Base-by-base conservation (phyloP, 345 rosid genomes). In the Gossypium raimondii region DNA sequence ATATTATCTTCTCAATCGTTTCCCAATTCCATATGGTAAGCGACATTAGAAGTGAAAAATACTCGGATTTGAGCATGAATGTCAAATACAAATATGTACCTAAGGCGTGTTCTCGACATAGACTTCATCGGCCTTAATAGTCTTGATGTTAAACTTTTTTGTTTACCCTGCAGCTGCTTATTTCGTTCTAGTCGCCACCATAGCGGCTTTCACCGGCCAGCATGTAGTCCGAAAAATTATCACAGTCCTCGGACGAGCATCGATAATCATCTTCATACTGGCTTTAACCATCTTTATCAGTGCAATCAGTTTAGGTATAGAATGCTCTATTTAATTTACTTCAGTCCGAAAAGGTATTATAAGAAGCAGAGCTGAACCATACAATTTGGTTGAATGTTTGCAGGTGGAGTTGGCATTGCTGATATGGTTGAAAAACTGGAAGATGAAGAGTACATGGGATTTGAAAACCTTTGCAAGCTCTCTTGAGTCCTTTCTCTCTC, bases 341-440 rank as follows among this genome's bases (percentile, higher is more conserved):
- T 20, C 25, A 55, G 3, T 7, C 25, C 10, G 9, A 8, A 18
- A 55, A 18, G 3, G 11, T 1, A 17, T 20, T 2, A 56, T 20
- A 56, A 12, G 56, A 67, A 47, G 22, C 52, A 50, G 18, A 65
- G 27, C 11, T 18, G 27, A 56, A 56, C 50, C 29, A 24, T 24
- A 25, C 12, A 48, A 25, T 50, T 41, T 69, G 11, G 2, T 43
- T 13, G 24, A 14, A 3, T 9, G 6, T 10, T 76, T 18, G 60
- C 83, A 89, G 94, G 94, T 59, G 94, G 94, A 27, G 89, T 90
- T 0, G 92, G 94, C 55, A 88, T 90, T 29, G 83, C 81, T 13
- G 78, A 85, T 76, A 86, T 90, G 90, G 82, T 90, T 5, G 80
- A 83, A 78, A 90, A 90, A 80, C 73, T 90, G 78, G 83, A 75